Evolutionary conservation across 1,139 yeast species (phyloP), one percentile per base, ranked within the genome.

Genomic region (Scheffersomyces insectosa): DNA sequence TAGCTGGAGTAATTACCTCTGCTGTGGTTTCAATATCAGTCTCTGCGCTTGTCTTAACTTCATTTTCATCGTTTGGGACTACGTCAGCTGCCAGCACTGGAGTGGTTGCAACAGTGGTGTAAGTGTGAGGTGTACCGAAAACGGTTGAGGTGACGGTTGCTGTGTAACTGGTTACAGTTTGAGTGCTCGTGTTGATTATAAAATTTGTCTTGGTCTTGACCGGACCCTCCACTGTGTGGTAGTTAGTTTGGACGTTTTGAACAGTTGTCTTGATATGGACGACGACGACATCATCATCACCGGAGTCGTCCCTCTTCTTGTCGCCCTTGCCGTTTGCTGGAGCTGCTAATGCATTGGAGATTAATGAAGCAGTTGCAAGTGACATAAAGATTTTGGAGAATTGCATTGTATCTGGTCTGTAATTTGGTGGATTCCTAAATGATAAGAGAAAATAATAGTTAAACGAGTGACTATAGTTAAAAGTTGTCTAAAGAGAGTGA

Each of bases 91-190:
- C 50, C 42, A 49, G 53, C 44, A 67, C 57, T 42, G 76, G 72
- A 28, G 73, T 65, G 25, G 65, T 53, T 12, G 70, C 71, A 39
- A 70, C 71, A 10, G 76, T 70, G 20, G 72, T 63, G 51, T 53
- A 72, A 28, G 74, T 69, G 36, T 59, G 51, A n/a, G 70, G 68
- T 16, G 63, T 57, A 25, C 78, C 78, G 46, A 66, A 66, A 14
- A 73, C 66, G 11, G 77, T 72, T 3, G 70, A 64, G 6, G 77
- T 73, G 36, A 68, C 73, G 6, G 79, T 74, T 11, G 78, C 77
- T 32, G 79, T 74, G 54, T 72, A 74, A 37, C 64, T 60, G 23
- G 79, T 74, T 37, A 66, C 63, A 13, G 79, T 74, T 31, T 63
- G 55, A 15, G 73, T 68, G 23, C 63, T 59, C 35, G 76, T 66